These are phyloP conservation scores for Coemansia asiatica DNA, from an alignment of 192 early-diverging fungal species.

Conservation along the genomic window DNA sequence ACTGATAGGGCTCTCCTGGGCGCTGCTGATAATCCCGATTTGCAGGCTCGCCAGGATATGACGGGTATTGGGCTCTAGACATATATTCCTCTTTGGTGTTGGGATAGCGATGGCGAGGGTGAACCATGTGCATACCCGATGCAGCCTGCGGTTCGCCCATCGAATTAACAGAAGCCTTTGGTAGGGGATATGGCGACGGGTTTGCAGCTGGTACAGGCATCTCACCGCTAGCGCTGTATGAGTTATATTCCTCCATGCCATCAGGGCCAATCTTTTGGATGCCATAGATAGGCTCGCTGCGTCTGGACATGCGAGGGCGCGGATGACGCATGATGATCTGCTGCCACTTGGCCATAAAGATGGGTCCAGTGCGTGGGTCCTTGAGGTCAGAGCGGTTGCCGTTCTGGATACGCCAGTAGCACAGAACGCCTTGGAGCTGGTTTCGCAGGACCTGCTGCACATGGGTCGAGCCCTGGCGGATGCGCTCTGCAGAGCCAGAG, in stretches of 20 bases:
- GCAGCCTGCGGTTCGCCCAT: not conserved
- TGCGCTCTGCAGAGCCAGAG: conserved; percentile 51
- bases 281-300: conserved; percentile 50
- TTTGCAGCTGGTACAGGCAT: not conserved
- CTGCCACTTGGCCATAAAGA: conserved; percentile 47
- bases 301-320: conserved; percentile 35
- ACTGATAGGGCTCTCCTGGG: not conserved
- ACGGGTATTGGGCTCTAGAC: not conserved
- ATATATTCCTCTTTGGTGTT: conserved; percentile 1
- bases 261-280: conserved; percentile 3
- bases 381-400: conserved; percentile 14
- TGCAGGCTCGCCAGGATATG: not conserved
- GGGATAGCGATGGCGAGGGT: conserved; percentile 2
- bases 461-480: conserved; percentile 47
- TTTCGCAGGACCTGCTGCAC: conserved; percentile 53
- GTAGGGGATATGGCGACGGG: not conserved
- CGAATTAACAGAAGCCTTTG: not conserved
- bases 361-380: conserved; percentile 31
- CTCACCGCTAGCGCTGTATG: not conserved
- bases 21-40: conserved; percentile 1
- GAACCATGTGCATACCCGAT: conserved; percentile 1
- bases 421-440: conserved; percentile 53
- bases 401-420: conserved; percentile 53
- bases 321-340: conserved; percentile 39
- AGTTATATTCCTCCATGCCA: not conserved